These are phyloP conservation scores for Aspergillus texensis DNA, from an alignment of 2,329 filamentous ascomycete species.

Conservation along the genomic window DNA sequence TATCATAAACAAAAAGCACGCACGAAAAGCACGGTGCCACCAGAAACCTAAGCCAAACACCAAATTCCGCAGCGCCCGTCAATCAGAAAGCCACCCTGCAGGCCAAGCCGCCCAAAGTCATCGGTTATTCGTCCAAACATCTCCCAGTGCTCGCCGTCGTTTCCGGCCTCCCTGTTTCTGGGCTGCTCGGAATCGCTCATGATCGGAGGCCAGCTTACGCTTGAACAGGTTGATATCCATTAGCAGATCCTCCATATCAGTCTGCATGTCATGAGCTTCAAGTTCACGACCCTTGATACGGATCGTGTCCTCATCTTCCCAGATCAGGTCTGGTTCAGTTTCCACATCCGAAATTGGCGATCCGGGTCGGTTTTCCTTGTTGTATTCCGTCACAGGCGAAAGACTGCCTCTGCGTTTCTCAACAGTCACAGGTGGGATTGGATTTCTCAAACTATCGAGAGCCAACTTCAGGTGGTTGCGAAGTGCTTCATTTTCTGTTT, in stretches of 20 bases:
- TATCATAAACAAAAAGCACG: not conserved
- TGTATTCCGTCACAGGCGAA: constrained; percentile 58
- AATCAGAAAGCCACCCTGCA: constrained; percentile 10
- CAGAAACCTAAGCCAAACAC: constrained; percentile 4
- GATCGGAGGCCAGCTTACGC: constrained; percentile 82
- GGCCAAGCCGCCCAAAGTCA: constrained; percentile 11
- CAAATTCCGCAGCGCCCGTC: not conserved
- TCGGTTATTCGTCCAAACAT: constrained; percentile 31
- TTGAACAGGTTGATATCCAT: constrained; percentile 79
- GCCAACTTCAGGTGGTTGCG: constrained; percentile 86
- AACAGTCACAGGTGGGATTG: constrained; percentile 64
- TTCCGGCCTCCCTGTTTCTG: constrained; percentile 27
- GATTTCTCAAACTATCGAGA: constrained; percentile 83
- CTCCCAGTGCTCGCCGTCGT: constrained; percentile 35
- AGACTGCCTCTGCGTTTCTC: constrained; percentile 39
- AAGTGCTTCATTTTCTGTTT: constrained; percentile 87
- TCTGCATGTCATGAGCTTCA: constrained; percentile 68
- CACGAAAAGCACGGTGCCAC: not conserved
- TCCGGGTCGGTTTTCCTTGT: constrained; percentile 45
- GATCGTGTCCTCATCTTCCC: constrained; percentile 56
- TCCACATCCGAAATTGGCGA: constrained; percentile 32
- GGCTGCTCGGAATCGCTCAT: constrained; percentile 41
- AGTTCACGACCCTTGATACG: constrained; percentile 47
- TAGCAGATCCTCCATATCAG: constrained; percentile 82
- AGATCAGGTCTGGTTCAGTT: constrained; percentile 42